These are phyloP conservation scores for Alternaria burnsii DNA, from an alignment of 2,329 filamentous ascomycete genomes.

Conservation along the genomic window DNA sequence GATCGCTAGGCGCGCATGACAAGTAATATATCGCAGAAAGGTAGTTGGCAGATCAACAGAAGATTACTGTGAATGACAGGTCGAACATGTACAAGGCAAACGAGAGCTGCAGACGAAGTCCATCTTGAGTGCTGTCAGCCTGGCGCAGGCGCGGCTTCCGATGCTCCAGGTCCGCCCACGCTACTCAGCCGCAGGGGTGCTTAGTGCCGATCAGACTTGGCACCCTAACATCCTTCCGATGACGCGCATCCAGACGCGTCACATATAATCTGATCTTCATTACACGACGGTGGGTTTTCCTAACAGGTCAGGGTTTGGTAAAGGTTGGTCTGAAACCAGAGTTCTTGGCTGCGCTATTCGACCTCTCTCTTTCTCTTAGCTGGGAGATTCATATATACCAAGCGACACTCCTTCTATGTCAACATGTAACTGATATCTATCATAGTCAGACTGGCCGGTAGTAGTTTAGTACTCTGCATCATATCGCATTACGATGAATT, in stretches of 20 bases:
- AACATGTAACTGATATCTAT: not conserved
- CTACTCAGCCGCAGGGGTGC: not conserved
- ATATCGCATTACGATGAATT: not conserved
- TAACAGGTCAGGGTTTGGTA: not conserved
- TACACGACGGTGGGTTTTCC: not conserved
- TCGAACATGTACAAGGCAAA: not conserved
- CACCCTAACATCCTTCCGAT: not conserved
- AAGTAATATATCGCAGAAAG: not conserved
- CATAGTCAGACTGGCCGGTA: not conserved
- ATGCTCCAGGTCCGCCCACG: not conserved
- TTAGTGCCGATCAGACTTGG: constrained; percentile 1
- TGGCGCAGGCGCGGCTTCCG: not conserved
- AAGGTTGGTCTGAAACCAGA: not conserved
- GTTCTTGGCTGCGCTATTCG: not conserved
- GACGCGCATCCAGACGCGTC: constrained; percentile 2
- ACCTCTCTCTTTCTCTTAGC: not conserved
- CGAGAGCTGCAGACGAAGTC: not conserved
- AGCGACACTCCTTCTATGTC: not conserved
- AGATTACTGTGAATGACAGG: not conserved
- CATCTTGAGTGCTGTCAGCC: constrained; percentile 5
- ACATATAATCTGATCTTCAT: not conserved
- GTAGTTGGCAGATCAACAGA: not conserved
- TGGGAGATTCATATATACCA: not conserved
- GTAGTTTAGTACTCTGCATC: not conserved
- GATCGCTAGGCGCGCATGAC: not conserved